phyloP scores from a whole-genome alignment of 495 filamentous ascomycete species.

The Annulohypoxylon moriforme region DNA sequence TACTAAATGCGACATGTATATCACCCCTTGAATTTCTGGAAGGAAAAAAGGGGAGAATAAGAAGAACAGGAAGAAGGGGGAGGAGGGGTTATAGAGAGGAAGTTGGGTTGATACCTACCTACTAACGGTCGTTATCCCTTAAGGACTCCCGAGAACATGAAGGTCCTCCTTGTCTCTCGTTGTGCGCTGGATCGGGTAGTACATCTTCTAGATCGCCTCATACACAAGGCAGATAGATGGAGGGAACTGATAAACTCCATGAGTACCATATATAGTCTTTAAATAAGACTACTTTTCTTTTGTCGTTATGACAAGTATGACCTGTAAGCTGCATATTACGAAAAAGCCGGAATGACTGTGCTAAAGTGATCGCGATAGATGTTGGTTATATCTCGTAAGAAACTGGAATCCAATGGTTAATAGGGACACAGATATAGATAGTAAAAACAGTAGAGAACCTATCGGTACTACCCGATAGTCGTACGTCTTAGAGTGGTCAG shows the following conservation, averaged over 20 bases:
- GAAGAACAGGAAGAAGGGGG: neutral
- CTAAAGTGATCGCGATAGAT: neutral
- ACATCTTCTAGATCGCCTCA: constrained; percentile 35
- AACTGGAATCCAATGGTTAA: neutral
- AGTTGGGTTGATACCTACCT: constrained; percentile 22
- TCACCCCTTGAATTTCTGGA: neutral
- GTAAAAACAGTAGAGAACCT: neutral
- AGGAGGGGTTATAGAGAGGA: constrained; percentile 6
- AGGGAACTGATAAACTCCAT: constrained; percentile 15
- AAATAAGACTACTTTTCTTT: constrained; percentile 33
- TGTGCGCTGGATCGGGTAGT: constrained; percentile 20
- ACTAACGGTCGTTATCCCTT: constrained; percentile 34
- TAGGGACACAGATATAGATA: constrained; percentile 6
- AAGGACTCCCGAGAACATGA: constrained; percentile 12
- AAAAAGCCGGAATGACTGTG: constrained; percentile 1
- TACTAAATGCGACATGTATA: constrained; percentile 23
- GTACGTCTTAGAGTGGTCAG: constrained; percentile 14
- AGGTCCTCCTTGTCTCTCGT: constrained; percentile 26
- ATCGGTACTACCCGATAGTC: constrained; percentile 9
- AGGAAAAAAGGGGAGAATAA: neutral
- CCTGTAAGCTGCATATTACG: neutral
- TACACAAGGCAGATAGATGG: constrained; percentile 30
- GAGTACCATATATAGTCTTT: constrained; percentile 33
- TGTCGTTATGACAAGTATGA: constrained; percentile 22
- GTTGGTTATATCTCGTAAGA: neutral